Conservation (phyloP, 495 filamentous ascomycete species). For the Trichoderma erinaceum region DNA sequence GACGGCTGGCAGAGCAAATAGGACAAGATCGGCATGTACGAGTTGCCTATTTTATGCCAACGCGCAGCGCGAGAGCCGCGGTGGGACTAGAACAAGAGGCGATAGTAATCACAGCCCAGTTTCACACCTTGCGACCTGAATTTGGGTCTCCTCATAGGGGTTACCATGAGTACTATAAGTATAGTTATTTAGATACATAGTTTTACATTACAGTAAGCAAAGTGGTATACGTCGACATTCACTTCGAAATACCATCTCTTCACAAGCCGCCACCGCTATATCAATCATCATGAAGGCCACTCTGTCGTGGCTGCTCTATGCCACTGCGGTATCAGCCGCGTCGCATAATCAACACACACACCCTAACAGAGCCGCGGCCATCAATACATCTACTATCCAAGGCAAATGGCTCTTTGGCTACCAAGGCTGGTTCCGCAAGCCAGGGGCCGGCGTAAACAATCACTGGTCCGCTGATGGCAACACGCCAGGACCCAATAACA, state of each 20-base stretch:
- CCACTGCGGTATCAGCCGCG: background rate
- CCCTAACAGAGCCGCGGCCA: constrained; percentile 14
- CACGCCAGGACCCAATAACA: constrained; percentile 14
- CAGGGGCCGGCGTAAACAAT: constrained; percentile 13
- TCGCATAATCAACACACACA: background rate
- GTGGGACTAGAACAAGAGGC: constrained; percentile 4
- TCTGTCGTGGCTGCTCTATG: background rate
- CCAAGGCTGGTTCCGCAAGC: constrained; percentile 31
- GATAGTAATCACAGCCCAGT: background rate
- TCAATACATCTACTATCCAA: constrained; percentile 26
- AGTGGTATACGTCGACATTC: background rate
- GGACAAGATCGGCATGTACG: constrained; percentile 1
- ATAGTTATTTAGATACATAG: background rate
- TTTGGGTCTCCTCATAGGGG: background rate
- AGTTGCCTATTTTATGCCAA: background rate
- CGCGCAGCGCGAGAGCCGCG: background rate
- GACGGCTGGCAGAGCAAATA: background rate
- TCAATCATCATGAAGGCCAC: background rate
- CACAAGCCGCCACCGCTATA: background rate
- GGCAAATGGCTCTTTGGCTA: constrained; percentile 30
- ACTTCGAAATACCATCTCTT: background rate
- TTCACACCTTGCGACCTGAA: background rate
- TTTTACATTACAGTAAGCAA: background rate
- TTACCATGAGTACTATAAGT: background rate
- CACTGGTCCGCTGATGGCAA: constrained; percentile 21